phyloP scores from a whole-genome alignment of 441 rosid genomes.

The Cnidoscolus chayamansa region DNA sequence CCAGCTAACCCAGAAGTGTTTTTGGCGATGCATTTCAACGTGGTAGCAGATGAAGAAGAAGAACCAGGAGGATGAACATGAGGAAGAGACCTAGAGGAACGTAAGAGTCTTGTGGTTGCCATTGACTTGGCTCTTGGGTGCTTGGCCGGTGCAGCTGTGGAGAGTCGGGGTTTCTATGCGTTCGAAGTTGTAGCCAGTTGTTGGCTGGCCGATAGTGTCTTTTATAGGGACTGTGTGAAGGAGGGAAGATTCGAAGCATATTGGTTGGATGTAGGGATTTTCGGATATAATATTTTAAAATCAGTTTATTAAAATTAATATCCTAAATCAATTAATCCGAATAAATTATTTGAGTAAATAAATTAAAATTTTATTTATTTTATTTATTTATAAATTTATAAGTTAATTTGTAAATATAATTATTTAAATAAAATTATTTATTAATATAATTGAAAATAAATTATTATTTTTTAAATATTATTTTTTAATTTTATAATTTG shows the following conservation, averaged over 20 bases:
- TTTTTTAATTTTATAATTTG: no score
- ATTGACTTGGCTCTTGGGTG: conserved; percentile 22
- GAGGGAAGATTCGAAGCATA: conserved; percentile 50
- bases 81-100: conserved; percentile 24
- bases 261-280: conserved; percentile 8
- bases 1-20: conserved; percentile 24
- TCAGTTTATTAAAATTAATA: no score
- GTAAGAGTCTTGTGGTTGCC: conserved; percentile 48
- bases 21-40: conserved; percentile 28
- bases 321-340: no score
- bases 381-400: no score
- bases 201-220: not conserved
- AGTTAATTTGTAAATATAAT: no score
- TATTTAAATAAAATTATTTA: no score
- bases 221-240: not conserved
- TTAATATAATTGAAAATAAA: no score
- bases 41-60: conserved; percentile 12
- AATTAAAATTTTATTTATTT: no score
- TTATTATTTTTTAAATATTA: no score
- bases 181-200: not conserved
- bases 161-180: not conserved
- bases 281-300: not conserved
- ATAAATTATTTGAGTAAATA: no score
- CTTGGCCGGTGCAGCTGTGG: not conserved
- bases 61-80: conserved; percentile 23